Evolutionary conservation across 495 filamentous ascomycete species (phyloP), one percentile per base, ranked within the genome.

Genomic region (Pyrenula aspistea): DNA sequence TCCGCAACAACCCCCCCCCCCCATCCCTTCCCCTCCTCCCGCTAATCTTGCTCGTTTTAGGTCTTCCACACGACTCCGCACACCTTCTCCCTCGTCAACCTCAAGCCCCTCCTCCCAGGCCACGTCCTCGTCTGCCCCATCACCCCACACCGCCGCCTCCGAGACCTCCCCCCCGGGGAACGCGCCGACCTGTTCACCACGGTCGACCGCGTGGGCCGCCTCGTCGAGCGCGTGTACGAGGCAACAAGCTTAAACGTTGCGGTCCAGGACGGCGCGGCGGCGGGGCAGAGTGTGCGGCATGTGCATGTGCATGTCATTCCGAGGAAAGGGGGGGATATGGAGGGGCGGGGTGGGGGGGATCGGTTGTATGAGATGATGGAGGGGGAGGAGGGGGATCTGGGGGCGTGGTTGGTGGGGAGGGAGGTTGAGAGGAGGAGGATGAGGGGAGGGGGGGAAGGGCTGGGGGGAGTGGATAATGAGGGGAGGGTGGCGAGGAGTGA

Each of bases 301-400:
- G 83, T 97, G 12, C 94, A 98, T 71, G 84, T 87, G 53, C 94
- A 98, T 73, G 82, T 97, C 31, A 96, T 98, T 55, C 93, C 93
- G 22, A 73, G 93, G 48, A 77, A 77, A 61, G 59, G 57, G 56
- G 72, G 67, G 21, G 83, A 87, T 73, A 53, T 84, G 54, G 72
- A 77, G 60, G 61, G 71, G 52, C 60, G 47, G 49, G 82, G 78
- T 2, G 79, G 75, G 0, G 77, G 70, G 23, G 83, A 87, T 73
- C 73, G 70, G 60, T 79, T 97, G 53, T 95, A 97, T 71, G 80
- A 83, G 56, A 4, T 52, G 50, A 73, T 85, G 75, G 74, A 96
- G 68, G 82, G 78, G 31, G 89, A 94, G 67, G 87, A 88, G 59
- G 92, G 90, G 10, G 85, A 96, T 73, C 72, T 96, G n/a, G 83